Evolutionary conservation across 352 stramenopile species (phyloP).

Genomic region (Peronospora farinosa): DNA sequence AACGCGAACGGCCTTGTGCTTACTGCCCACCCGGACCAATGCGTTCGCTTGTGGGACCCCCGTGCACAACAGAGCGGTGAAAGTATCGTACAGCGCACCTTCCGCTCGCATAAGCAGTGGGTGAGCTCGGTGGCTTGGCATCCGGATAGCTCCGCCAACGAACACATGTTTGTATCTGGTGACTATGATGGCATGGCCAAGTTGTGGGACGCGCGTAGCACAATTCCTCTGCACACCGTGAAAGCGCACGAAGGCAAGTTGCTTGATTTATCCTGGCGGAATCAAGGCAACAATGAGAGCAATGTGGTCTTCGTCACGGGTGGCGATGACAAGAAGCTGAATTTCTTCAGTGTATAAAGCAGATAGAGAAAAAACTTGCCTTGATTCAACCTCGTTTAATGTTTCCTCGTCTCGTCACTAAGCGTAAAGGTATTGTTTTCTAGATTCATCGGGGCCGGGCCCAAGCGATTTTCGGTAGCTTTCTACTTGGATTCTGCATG

Average conservation of each 20-base stretch:
- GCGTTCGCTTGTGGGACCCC: constrained; percentile 78
- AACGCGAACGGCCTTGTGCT: constrained; percentile 58
- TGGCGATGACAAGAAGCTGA: constrained; percentile 81
- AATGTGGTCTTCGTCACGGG: constrained; percentile 62
- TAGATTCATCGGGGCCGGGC: constrained; percentile 8
- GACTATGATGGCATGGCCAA: constrained; percentile 77
- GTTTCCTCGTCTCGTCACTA: constrained; percentile 5
- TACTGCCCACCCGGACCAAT: constrained; percentile 74
- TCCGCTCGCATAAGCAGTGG: constrained; percentile 82
- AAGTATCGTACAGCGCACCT: constrained; percentile 70
- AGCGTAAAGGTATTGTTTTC: constrained; percentile 1
- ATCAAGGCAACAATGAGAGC: constrained; percentile 16
- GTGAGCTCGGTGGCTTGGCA: constrained; percentile 75
- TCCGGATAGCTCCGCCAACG: constrained; percentile 34
- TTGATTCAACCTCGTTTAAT: constrained; percentile 16
- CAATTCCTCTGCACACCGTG: constrained; percentile 73
- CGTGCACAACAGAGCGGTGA: constrained; percentile 60
- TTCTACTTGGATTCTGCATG: constrained; percentile 19
- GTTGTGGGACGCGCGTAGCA: constrained; percentile 72
- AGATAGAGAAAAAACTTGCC: constrained; percentile 26
- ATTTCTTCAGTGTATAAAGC: constrained; percentile 76
- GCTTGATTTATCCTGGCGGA: constrained; percentile 59
- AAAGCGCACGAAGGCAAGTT: constrained; percentile 69
- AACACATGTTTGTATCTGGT: constrained; percentile 64
- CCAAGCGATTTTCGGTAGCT: constrained; percentile 2